A percentile compares a stretch with the other conserved stretches of the same genome.
Evolutionary conservation across 2,329 filamentous ascomycete species (phyloP).

Genomic region (Talaromyces sp.): DNA sequence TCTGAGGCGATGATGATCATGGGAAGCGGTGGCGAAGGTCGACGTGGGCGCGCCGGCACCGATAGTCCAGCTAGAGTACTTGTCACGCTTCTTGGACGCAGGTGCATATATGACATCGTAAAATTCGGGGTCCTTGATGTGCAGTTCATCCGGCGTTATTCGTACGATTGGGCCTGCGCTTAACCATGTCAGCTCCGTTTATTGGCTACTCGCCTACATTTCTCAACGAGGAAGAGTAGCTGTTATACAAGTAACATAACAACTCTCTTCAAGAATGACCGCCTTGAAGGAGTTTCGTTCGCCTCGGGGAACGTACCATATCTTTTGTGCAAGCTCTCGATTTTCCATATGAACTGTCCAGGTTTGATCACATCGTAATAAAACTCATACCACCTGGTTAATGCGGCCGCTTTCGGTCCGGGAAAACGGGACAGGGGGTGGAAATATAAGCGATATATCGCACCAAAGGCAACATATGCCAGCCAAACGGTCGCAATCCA

Average conservation of each 20-base stretch:
- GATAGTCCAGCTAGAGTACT: constrained; percentile 26
- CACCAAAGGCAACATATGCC: constrained; percentile 12
- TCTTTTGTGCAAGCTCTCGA: constrained; percentile 33
- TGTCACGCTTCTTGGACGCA: constrained; percentile 27
- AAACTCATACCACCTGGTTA: constrained; percentile 32
- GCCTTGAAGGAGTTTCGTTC: not conserved
- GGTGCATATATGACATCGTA: constrained; percentile 34
- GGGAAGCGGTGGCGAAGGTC: constrained; percentile 23
- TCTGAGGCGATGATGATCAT: constrained; percentile 27
- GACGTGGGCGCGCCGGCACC: constrained; percentile 23
- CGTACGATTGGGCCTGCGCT: constrained; percentile 33
- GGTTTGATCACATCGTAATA: constrained; percentile 35
- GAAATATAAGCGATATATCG: constrained; percentile 34
- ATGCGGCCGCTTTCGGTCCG: constrained; percentile 32
- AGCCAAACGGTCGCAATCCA: not conserved
- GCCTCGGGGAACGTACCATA: constrained; percentile 28
- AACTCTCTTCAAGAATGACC: not conserved
- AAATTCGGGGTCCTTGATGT: constrained; percentile 34
- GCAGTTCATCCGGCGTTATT: constrained; percentile 34
- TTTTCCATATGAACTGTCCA: constrained; percentile 35
- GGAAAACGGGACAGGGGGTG: constrained; percentile 32
- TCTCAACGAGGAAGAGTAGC: not conserved
- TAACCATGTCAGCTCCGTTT: not conserved
- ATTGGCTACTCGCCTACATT: no score
- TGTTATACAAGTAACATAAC: not conserved